Base-by-base conservation (phyloP, 805 yeast species). In the Candida stauntonica region DNA sequence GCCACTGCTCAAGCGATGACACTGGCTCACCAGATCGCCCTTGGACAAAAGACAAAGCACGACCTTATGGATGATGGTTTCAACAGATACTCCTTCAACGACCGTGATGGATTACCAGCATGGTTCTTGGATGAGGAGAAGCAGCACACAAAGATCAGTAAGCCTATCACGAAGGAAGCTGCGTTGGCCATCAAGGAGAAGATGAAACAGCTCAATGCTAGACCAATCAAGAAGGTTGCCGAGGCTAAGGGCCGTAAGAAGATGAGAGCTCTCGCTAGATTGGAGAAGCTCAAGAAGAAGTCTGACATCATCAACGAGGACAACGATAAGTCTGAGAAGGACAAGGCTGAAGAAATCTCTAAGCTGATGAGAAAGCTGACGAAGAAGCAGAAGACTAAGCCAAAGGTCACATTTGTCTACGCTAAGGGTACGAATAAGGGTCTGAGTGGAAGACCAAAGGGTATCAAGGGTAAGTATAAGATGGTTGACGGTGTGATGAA, bases 401-500 rank as follows among this genome's bases (percentile, higher is more conserved):
- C 95, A 18, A 80, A 83, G 72, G 86, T 87, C 28, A 86, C 95
- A 1, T 74, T 87, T 44, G 95, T 93, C 45, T 88, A 79, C 51
- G 98, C 99, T 8, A 66, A 70, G 35, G 98, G 98, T 55, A 61
- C 69, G 26, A 89, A 93, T 64, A 84, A 70, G 61, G 95, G 96
- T 42, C 66, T 89, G 36, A 70, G 85, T 51, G 99, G 99, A 39
- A 83, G 99, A 69, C 99, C 99, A 29, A 83, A 78, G 67, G 99
- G 99, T 62, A 79, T 93, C 51, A 87, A 81, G 63, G 99, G 99
- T 66, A 88, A 86, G 62, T 93, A 93, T 70, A 93, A 86, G 81
- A 93, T 93, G 99, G 98, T 93, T 52, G 99, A 93, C 66, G 98
- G 98, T 72, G 86, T 81, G 16, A 71, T 87, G 83, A 93, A 93